Conservation (phyloP, 2,329 filamentous ascomycete genomes). For the Fusarium metavorans region DNA sequence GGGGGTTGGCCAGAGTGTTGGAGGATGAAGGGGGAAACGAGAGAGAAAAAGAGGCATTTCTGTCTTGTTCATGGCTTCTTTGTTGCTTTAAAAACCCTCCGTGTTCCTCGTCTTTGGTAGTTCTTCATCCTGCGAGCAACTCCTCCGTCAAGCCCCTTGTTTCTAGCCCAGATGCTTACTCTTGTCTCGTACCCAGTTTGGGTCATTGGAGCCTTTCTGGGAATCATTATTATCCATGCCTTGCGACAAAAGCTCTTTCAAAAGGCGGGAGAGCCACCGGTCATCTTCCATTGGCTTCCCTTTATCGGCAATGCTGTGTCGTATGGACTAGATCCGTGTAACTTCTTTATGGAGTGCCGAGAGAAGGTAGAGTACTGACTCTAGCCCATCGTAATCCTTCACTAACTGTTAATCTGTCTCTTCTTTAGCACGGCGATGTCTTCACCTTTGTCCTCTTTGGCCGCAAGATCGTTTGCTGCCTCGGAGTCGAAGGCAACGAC, state of each 20-base stretch:
- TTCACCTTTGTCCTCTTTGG: conserved; percentile 68
- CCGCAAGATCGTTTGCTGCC: conserved; percentile 61
- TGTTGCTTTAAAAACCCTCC: conserved; percentile 9
- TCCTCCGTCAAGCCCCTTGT: neutral
- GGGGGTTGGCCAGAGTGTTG: neutral
- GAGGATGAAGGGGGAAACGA: neutral
- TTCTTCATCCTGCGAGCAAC: neutral
- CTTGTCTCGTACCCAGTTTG: conserved; percentile 21
- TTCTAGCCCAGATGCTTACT: conserved; percentile 4
- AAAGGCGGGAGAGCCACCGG: conserved; percentile 54
- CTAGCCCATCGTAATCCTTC: rapidly evolving
- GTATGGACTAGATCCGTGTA: conserved; percentile 78
- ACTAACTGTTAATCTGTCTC: neutral
- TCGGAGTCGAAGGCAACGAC: conserved; percentile 65
- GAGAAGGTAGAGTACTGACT: conserved; percentile 66
- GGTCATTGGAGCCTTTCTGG: neutral
- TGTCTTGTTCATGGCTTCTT: neutral
- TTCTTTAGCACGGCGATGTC: conserved; percentile 60
- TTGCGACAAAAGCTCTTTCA: conserved; percentile 30
- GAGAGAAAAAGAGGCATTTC: neutral
- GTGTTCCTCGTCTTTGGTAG: neutral
- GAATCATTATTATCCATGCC: conserved; percentile 18
- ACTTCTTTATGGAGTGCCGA: conserved; percentile 73
- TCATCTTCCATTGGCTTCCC: conserved; percentile 71
- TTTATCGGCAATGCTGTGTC: conserved; percentile 77